A percentile compares a stretch with the other conserved stretches of the same genome.
Conservation (phyloP, 345 rosid species). For the Viola odorata region DNA sequence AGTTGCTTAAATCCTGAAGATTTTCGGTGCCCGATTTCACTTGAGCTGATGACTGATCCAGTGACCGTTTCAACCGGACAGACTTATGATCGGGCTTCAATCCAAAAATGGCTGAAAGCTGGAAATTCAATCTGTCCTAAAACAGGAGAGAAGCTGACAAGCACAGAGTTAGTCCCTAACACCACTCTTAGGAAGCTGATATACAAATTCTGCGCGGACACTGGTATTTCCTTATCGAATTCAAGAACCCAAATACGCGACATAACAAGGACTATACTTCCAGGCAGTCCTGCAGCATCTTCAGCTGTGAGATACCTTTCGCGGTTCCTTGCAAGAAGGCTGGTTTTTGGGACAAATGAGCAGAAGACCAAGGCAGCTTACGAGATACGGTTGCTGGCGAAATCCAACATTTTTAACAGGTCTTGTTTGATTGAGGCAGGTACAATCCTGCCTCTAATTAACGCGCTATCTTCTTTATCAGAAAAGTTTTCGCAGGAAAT, state of each 20-base stretch:
- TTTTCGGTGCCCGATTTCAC: slow-evolving; percentile 81
- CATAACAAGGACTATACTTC: slow-evolving; percentile 35
- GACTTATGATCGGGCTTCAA: slow-evolving; percentile 80
- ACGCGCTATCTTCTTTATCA: slow-evolving; percentile 29
- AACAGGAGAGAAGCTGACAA: slow-evolving; percentile 57
- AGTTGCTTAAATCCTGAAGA: slow-evolving; percentile 62
- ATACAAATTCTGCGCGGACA: slow-evolving; percentile 43
- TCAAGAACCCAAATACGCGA: slow-evolving; percentile 31
- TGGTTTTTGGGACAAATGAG: slow-evolving; percentile 46
- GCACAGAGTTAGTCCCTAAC: slow-evolving; percentile 55
- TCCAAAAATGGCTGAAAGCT: slow-evolving; percentile 69
- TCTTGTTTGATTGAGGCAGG: slow-evolving; percentile 64
- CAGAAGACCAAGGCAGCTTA: slow-evolving; percentile 55
- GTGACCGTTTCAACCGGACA: slow-evolving; percentile 78
- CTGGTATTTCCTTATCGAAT: slow-evolving; percentile 38
- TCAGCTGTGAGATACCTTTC: slow-evolving; percentile 47
- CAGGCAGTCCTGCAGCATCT: slow-evolving; percentile 49
- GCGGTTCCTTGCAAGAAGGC: slow-evolving; percentile 41
- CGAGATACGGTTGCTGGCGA: slow-evolving; percentile 60
- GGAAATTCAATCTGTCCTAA: slow-evolving; percentile 74
- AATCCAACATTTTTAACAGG: slow-evolving; percentile 54
- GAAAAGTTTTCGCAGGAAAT: slow-evolving; percentile 44
- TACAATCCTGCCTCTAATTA: slow-evolving; percentile 43
- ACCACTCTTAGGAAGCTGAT: slow-evolving; percentile 49
- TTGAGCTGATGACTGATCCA: slow-evolving; percentile 82